These are phyloP conservation scores for Tulasnella calospora DNA, from an alignment of 768 basidiomycete species.

Conservation along the genomic window DNA sequence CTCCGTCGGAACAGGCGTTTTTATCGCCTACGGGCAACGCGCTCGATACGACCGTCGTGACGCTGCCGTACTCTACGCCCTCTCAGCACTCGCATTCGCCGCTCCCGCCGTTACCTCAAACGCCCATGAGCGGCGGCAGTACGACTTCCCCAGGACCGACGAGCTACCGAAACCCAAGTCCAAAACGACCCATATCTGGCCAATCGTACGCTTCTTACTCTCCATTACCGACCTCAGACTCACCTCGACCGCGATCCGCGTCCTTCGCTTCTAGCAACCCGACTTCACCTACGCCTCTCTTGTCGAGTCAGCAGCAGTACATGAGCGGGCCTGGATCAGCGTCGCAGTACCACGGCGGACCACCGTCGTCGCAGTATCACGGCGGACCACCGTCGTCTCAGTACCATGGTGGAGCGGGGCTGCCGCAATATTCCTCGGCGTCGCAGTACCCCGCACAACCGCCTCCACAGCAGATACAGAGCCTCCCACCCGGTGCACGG, in stretches of 20 bases:
- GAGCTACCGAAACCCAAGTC: not conserved
- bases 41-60: not conserved
- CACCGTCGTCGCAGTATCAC: not conserved
- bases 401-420: too few relatives aligned
- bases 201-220: not conserved
- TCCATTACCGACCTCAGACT: not conserved
- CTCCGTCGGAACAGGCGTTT: conserved; percentile 14
- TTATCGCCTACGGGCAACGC: conserved; percentile 11
- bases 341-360: not conserved
- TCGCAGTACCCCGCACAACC: too few relatives aligned
- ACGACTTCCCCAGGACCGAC: not conserved
- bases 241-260: not conserved
- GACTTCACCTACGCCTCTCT: not conserved
- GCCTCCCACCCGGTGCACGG: not conserved
- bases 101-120: not conserved
- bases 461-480: not conserved
- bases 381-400: not conserved
- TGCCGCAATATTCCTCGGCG: too few relatives aligned
- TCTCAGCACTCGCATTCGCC: not conserved
- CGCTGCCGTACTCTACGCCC: not conserved
- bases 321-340: not conserved
- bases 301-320: not conserved
- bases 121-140: not conserved
- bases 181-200: not conserved
- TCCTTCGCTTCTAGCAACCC: not conserved